Conservation (phyloP, 108 stramenopile species). For the Skeletonema tropicum region DNA sequence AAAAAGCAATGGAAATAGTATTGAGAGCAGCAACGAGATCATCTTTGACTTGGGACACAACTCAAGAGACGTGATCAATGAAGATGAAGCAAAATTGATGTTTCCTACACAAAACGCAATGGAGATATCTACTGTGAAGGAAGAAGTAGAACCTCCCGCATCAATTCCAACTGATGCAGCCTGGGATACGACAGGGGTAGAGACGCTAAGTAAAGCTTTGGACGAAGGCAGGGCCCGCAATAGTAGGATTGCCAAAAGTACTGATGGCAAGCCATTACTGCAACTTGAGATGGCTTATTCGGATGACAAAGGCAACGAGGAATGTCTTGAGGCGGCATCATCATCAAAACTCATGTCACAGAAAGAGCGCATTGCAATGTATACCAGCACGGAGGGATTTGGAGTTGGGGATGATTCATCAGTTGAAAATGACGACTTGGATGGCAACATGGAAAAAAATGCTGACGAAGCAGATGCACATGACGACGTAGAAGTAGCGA, state of each 20-base stretch:
- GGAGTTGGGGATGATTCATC: constrained; percentile 50
- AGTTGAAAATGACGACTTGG: constrained; percentile 25
- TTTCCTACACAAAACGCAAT: constrained; percentile 3
- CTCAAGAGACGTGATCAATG: not conserved
- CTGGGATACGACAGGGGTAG: not conserved
- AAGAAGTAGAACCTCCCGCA: not conserved
- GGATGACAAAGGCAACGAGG: constrained; percentile 6
- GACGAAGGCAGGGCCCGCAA: not conserved
- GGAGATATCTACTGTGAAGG: not conserved
- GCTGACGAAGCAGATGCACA: constrained; percentile 17
- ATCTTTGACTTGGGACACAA: not conserved
- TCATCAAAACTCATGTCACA: constrained; percentile 33
- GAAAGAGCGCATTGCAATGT: constrained; percentile 36
- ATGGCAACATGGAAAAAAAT: not conserved
- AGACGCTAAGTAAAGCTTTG: not conserved
- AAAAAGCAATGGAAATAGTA: not conserved
- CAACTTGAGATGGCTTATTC: constrained; percentile 20
- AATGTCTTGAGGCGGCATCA: not conserved
- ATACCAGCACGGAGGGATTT: constrained; percentile 25
- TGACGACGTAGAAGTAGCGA: not conserved
- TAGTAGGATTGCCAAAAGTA: not conserved
- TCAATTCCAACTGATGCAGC: not conserved
- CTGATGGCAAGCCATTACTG: constrained; percentile 15
- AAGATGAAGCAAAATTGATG: not conserved
- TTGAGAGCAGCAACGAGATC: not conserved